These are phyloP conservation scores for Aspergillus tamarii DNA, from an alignment of 2,329 filamentous ascomycete species.

Conservation along the genomic window DNA sequence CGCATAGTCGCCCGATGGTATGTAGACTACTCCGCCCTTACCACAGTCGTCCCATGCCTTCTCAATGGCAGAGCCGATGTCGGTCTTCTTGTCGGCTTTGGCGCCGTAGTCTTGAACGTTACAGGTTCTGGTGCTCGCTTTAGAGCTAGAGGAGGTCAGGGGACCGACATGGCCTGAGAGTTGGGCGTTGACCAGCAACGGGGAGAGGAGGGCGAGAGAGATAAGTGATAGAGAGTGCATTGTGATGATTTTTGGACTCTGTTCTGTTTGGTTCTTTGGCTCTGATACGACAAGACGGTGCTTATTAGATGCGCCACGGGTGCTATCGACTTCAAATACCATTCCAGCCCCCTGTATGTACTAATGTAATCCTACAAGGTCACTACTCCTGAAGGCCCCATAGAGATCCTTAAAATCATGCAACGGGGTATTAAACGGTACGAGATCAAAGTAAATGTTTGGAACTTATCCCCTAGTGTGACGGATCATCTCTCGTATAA, in stretches of 20 bases:
- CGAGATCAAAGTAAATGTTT: not conserved
- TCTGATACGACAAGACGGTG: not conserved
- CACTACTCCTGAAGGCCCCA: not conserved
- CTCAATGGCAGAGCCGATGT: slow-evolving; percentile 53
- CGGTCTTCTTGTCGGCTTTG: slow-evolving; percentile 54
- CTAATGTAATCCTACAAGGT: not conserved
- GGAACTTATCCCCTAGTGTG: not conserved
- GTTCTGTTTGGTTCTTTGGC: not conserved
- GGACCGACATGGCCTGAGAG: slow-evolving; percentile 51
- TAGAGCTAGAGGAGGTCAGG: slow-evolving; percentile 45
- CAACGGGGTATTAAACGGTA: not conserved
- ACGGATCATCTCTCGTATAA: not conserved
- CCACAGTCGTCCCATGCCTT: slow-evolving; percentile 57
- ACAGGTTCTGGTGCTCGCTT: slow-evolving; percentile 54
- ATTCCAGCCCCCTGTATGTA: not conserved
- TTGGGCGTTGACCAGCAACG: slow-evolving; percentile 32
- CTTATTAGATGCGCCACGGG: not conserved
- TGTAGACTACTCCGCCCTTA: slow-evolving; percentile 53
- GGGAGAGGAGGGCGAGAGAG: slow-evolving; percentile 25
- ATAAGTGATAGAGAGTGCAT: slow-evolving; percentile 11
- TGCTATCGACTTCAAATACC: not conserved
- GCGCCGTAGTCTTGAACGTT: slow-evolving; percentile 58
- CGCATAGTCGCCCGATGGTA: slow-evolving; percentile 55
- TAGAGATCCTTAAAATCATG: not conserved
- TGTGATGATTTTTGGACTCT: not conserved